Evolutionary conservation across 192 early-diverging fungal genomes (phyloP).

Genomic region (Funneliformis geosporum): DNA sequence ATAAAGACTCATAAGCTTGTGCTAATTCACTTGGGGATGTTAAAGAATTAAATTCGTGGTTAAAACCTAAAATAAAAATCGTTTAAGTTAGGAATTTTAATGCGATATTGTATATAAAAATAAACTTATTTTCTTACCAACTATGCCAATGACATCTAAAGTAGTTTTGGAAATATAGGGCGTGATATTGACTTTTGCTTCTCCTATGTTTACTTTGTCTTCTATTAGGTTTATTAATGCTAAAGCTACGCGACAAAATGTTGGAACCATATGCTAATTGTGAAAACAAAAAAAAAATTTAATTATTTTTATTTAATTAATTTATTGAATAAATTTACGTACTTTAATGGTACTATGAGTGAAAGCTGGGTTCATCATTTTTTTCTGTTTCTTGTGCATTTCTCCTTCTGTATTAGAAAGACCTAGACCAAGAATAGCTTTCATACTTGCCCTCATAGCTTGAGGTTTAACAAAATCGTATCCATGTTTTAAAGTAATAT

Average conservation of each 20-base stretch:
- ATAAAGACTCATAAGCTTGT: slow-evolving; percentile 39
- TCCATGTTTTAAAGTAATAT: slow-evolving; percentile 44
- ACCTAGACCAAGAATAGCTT: slow-evolving; percentile 44
- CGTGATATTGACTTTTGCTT: slow-evolving; percentile 42
- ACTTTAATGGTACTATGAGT: slow-evolving; percentile 43
- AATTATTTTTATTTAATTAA: not conserved
- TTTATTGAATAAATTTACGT: slow-evolving; percentile 28
- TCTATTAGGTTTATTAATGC: slow-evolving; percentile 41
- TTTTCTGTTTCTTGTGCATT: slow-evolving; percentile 52
- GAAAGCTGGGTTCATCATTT: slow-evolving; percentile 61
- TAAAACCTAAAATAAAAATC: slow-evolving; percentile 49
- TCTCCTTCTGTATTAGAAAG: slow-evolving; percentile 54
- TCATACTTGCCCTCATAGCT: not conserved
- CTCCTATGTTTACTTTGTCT: slow-evolving; percentile 29
- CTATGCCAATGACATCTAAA: slow-evolving; percentile 48
- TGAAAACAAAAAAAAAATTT: not conserved
- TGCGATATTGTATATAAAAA: not conserved
- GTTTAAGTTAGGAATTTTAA: too few relatives aligned
- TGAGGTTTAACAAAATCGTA: slow-evolving; percentile 49
- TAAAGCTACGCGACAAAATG: slow-evolving; percentile 37
- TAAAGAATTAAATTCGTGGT: slow-evolving; percentile 40
- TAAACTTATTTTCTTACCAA: slow-evolving; percentile 24
- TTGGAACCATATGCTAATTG: slow-evolving; percentile 15
- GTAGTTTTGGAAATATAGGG: slow-evolving; percentile 43
- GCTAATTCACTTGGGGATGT: slow-evolving; percentile 37